Base-by-base conservation (phyloP, 768 basidiomycete species). In the Suillus sp. region DNA sequence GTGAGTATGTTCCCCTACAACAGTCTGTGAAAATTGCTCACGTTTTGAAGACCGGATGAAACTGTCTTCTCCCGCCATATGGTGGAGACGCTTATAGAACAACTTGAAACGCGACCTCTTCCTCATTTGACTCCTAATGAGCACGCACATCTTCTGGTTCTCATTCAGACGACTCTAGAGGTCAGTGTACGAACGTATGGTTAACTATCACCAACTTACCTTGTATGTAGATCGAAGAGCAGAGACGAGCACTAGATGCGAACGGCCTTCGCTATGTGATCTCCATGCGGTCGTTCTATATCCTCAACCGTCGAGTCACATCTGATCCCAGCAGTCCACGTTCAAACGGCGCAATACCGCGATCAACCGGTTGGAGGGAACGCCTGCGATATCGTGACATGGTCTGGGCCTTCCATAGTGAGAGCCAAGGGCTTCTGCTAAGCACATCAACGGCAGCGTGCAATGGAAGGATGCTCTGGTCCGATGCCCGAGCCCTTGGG, bases 391-490 rank as follows among this genome's bases (percentile, higher is more conserved):
- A 91, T 75, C 87, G 97, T 38, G 96, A 99, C 74, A 93, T 98
- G 79, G 83, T 98, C 32, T 99, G 96, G 96, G 96, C 96, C 0
- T 96, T 91, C 72, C 92, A 97, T 69, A 97, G 95, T 71, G 95
- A 97, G 75, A 93, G 89, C 70, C 95, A 99, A 70, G 93, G 91
- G 20, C 74, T 98, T 51, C 75, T 99, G 5, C 74, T 97, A 59
- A 79, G 82, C 32, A 87, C 89, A 4, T 91, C 91, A 2, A 82
- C 82, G 18, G 77, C 82, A 4, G 88, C 91, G 14, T 96, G 93
- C 68, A 84, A 85, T 42, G 90, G 88, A 0, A 96, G 93, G 77
- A 92, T 98, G 88, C 75, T 84, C 42, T 99, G 96, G 96, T 79
- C 83, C 18, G 93, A 96, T 72, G 95, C 96, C 0, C 84, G 88